phyloP scores from a whole-genome alignment of 2,329 filamentous ascomycete species.

The Mollisia scopiformis region DNA sequence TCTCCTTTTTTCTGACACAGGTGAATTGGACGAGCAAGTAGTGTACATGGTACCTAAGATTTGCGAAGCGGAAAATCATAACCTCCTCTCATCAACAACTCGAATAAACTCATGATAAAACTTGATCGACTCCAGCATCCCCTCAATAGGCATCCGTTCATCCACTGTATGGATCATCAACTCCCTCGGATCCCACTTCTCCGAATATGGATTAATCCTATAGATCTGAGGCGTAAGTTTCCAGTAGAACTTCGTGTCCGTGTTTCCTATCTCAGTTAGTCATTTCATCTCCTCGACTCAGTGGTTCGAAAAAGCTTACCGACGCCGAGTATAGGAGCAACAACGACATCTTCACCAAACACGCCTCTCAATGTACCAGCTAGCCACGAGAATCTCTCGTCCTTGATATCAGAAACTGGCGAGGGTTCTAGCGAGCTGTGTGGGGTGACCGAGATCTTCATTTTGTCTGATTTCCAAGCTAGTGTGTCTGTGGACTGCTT shows the following conservation, averaged over 20 bases:
- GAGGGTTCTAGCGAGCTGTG: conserved; percentile 37
- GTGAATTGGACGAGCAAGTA: too few species aligned
- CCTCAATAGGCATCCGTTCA: conserved; percentile 37
- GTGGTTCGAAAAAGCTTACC: not conserved
- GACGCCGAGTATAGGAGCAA: conserved; percentile 27
- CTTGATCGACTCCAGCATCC: conserved; percentile 34
- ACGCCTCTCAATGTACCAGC: conserved; percentile 26
- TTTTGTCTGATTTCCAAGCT: conserved; percentile 30
- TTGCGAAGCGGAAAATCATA: too few species aligned
- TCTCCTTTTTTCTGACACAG: too few species aligned
- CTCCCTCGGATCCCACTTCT: conserved; percentile 33
- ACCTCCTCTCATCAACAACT: conserved; percentile 32
- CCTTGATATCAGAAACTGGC: conserved; percentile 39
- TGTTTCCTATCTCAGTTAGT: conserved; percentile 23
- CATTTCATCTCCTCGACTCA: not conserved
- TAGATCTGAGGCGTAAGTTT: conserved; percentile 42
- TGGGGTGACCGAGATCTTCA: conserved; percentile 36
- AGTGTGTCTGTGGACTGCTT: not conserved
- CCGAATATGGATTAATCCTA: conserved; percentile 41
- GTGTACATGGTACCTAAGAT: too few species aligned
- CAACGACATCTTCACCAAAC: conserved; percentile 26
- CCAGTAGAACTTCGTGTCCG: conserved; percentile 35
- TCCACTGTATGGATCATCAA: conserved; percentile 40
- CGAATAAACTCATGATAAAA: conserved; percentile 37
- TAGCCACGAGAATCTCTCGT: conserved; percentile 17